These are phyloP conservation scores for Talaromyces thailandensis DNA, from an alignment of 495 filamentous ascomycete genomes.

Conservation along the genomic window DNA sequence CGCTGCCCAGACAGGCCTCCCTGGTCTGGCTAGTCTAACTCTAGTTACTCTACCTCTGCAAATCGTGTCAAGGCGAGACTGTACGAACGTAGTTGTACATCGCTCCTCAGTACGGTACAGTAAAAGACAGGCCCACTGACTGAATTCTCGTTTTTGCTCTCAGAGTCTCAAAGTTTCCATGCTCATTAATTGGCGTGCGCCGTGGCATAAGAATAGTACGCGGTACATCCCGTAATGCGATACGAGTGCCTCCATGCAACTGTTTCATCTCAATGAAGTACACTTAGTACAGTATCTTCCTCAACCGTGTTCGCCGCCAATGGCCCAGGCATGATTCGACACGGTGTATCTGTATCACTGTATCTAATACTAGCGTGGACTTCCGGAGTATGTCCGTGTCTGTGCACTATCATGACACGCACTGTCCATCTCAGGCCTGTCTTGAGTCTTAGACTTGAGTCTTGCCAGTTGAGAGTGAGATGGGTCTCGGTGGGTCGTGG, in stretches of 20 bases:
- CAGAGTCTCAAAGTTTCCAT: background rate
- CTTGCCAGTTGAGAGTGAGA: background rate
- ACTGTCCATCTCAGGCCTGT: background rate
- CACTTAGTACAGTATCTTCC: background rate
- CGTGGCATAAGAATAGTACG: background rate
- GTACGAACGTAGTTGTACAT: too few species aligned
- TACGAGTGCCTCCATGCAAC: background rate
- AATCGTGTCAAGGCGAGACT: background rate
- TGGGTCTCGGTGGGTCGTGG: background rate
- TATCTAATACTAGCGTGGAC: background rate
- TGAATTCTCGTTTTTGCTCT: background rate
- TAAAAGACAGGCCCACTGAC: background rate
- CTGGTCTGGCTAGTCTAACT: background rate
- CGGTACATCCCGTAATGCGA: background rate
- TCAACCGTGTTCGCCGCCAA: background rate
- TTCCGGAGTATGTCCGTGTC: background rate
- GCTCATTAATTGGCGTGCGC: background rate
- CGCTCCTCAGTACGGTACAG: background rate
- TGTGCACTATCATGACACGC: background rate
- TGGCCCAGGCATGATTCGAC: background rate
- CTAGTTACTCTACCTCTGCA: background rate
- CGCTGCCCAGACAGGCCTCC: background rate
- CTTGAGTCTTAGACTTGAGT: background rate
- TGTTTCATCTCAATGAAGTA: background rate
- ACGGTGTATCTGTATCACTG: too few species aligned